A percentile compares a stretch with the other conserved stretches of the same genome.
phyloP scores from a whole-genome alignment of 1,284 basidiomycete genomes.

The Gymnopus androsaceus region DNA sequence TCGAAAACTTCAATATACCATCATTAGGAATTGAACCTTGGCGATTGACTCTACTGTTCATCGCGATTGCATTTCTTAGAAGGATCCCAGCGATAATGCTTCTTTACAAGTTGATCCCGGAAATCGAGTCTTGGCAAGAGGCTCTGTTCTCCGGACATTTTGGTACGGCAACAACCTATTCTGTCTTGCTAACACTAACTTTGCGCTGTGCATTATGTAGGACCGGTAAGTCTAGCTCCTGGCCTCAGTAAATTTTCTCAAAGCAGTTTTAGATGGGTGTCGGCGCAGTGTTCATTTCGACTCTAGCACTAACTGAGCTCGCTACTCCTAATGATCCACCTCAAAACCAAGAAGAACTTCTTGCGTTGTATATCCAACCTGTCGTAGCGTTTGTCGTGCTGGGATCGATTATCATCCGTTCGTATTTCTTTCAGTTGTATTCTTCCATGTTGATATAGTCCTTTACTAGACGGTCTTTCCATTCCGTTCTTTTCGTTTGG shows the following conservation, averaged over 20 bases:
- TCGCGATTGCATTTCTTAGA: conserved; percentile 67
- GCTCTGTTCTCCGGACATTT: conserved; percentile 88
- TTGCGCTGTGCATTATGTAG: conserved; percentile 34
- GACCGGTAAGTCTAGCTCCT: conserved; percentile 47
- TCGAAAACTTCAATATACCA: conserved; percentile 63
- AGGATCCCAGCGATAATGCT: too few species aligned
- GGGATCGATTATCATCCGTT: conserved; percentile 80
- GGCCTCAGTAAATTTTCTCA: too few species aligned
- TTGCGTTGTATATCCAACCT: conserved; percentile 73
- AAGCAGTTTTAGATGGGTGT: conserved; percentile 88
- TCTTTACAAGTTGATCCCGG: too few species aligned
- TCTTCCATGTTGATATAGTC: not conserved
- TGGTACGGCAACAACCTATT: too few species aligned
- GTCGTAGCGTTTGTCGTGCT: conserved; percentile 86
- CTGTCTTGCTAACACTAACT: too few species aligned
- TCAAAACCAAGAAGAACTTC: conserved; percentile 64
- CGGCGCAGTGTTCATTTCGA: conserved; percentile 84
- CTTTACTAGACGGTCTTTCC: conserved; percentile 74
- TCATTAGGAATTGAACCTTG: conserved; percentile 69
- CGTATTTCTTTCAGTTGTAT: conserved; percentile 31
- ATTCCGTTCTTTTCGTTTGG: conserved; percentile 24
- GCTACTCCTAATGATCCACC: conserved; percentile 62
- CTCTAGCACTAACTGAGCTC: conserved; percentile 70
- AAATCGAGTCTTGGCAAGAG: too few species aligned
- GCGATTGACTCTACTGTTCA: conserved; percentile 67